Evolutionary conservation across 2,329 filamentous ascomycete species (phyloP).

Genomic region (Gremmenia infestans): DNA sequence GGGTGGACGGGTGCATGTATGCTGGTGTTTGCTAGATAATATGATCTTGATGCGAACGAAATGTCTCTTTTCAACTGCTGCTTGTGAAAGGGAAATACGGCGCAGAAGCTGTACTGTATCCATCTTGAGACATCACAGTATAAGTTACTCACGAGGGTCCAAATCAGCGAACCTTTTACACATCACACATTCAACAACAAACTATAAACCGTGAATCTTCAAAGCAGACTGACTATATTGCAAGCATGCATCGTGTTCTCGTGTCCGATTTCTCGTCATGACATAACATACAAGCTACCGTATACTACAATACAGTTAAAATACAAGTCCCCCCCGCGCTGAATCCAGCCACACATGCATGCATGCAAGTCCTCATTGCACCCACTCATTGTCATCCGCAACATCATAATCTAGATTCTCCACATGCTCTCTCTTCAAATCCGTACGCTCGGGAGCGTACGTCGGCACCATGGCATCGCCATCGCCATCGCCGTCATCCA

Average conservation of each 20-base stretch:
- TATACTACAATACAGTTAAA: constrained; percentile 6
- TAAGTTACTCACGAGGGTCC: too few species aligned
- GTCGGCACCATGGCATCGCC: constrained; percentile 28
- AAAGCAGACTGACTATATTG: too few species aligned
- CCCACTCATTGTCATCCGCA: constrained; percentile 37
- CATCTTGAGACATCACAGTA: too few species aligned
- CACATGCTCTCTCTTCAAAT: constrained; percentile 15
- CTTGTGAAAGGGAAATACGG: too few species aligned
- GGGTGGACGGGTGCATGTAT: neutral
- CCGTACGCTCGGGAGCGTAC: constrained; percentile 10
- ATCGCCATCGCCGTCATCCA: constrained; percentile 22
- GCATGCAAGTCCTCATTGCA: constrained; percentile 4
- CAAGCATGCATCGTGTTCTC: too few species aligned
- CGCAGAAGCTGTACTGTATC: too few species aligned
- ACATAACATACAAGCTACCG: neutral
- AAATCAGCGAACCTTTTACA: too few species aligned
- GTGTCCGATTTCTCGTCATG: neutral
- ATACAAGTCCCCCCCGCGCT: neutral
- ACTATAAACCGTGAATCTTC: too few species aligned
- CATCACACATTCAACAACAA: too few species aligned
- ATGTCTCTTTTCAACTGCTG: too few species aligned
- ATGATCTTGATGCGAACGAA: too few species aligned
- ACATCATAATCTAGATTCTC: constrained; percentile 37
- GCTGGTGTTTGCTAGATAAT: neutral
- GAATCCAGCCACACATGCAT: neutral